Evolutionary conservation across 2,329 filamentous ascomycete species (phyloP), one percentile per base, ranked within the genome.

Genomic region (Fusarium sulawesiense): DNA sequence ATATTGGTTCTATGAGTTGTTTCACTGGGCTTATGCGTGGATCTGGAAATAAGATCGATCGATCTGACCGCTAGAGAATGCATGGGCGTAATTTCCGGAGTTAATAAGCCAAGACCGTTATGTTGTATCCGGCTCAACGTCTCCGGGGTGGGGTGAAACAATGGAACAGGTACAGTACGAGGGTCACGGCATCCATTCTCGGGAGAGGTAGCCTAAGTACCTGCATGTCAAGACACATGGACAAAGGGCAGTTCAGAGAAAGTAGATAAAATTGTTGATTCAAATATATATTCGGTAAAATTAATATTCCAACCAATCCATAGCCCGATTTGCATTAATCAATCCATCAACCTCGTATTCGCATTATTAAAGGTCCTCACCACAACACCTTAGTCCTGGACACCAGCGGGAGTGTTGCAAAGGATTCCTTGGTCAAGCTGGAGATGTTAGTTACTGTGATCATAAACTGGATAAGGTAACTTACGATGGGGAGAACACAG

Each of bases 401-500:
- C 72, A 61, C 78, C 71, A 32, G 79, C 53, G 30, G 80, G 68
- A 32, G 76, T 73, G 70, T 79, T 73, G 77, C 80, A 79, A 48
- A 83, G 70, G 44, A 82, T 63, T 12, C 75, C 76, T 66, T 80
- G 78, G 18, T 76, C 73, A 63, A 81, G 71, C 72, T 74, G 5
- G 4, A 29, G 27, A 29, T 29, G 2, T 1, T 1, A 11, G 12
- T 68, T 12, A 70, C 63, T 18, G 37, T 16, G 2, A 12, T 1
- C 14, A 18, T 9, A 7, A 11, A 14, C 9, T 0, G 0, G 7
- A 2, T 3, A 3, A 4, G 1, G 7, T 2, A 10, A 68, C 73
- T 59, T 42, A 73, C 73, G 11, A 89, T 81, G 10, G 87, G 87
- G 20, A 89, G 69, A 14, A 84, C 76, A 70, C 87, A 89, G 83